A percentile compares a stretch with the other conserved stretches of the same genome.
These are phyloP conservation scores for Cryptosporidium sp. DNA, from an alignment of 169 alveolate species.

Conservation along the genomic window DNA sequence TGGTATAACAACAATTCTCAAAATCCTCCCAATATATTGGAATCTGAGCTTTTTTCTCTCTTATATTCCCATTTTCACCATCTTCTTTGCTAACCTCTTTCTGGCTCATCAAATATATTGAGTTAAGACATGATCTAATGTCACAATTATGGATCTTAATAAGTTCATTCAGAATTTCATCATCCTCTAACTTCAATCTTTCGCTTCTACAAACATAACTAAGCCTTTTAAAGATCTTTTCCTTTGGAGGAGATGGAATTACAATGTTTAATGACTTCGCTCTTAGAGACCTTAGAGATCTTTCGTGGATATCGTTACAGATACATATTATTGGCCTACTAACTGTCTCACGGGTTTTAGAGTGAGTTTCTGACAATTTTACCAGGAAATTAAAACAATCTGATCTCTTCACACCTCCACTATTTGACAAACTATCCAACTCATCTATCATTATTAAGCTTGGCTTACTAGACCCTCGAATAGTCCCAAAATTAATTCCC, in stretches of 20 bases:
- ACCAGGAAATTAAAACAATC: slow-evolving; percentile 30
- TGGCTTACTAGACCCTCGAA: slow-evolving; percentile 79
- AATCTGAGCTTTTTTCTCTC: background rate
- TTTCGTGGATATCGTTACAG: slow-evolving; percentile 84
- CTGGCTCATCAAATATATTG: slow-evolving; percentile 43
- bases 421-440: slow-evolving; percentile 81
- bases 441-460: slow-evolving; percentile 85
- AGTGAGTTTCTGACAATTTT: slow-evolving; percentile 71
- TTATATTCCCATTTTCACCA: background rate
- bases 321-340: slow-evolving; percentile 84
- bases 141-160: slow-evolving; percentile 32
- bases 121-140: slow-evolving; percentile 51
- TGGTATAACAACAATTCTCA: slow-evolving; percentile 55
- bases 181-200: slow-evolving; percentile 79
- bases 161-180: slow-evolving; percentile 40
- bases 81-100: background rate
- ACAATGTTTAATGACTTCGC: slow-evolving; percentile 80
- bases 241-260: slow-evolving; percentile 78
- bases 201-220: slow-evolving; percentile 79
- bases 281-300: slow-evolving; percentile 79
- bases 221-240: slow-evolving; percentile 78
- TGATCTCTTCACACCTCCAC: slow-evolving; percentile 6
- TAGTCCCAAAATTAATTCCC: slow-evolving; percentile 75
- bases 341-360: slow-evolving; percentile 77
- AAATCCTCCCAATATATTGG: slow-evolving; percentile 55